Base-by-base conservation (phyloP, 352 stramenopile genomes). In the Phytopythium kandeliae region DNA sequence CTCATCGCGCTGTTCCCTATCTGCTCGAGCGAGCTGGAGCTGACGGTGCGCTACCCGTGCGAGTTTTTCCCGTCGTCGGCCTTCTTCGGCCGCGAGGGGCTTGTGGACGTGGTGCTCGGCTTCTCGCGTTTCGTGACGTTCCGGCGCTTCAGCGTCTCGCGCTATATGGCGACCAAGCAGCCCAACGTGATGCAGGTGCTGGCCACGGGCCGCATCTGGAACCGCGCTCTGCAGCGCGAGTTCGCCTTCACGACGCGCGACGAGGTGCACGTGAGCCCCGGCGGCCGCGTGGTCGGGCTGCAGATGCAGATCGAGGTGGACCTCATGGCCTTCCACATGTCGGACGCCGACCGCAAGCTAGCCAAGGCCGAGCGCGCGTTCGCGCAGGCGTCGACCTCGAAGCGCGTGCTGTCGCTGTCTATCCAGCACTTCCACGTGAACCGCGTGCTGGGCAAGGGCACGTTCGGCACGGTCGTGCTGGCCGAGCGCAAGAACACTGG, bases 391-490 rank as follows among this genome's bases (percentile, higher is more conserved):
- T 85, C 78, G 15, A 86, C 78, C 10, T 87, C 80, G 16, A 93
- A 93, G 63, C 80, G 83, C 41, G 83, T 93, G 51, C 57, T 93
- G 40, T 90, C 80, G 34, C 65, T 92, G 17, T 92, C 81, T 24
- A 92, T 97, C 57, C 86, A 97, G 57, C 90, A 98, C 65, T 98
- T 98, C 64, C 79, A 97, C 38, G 85, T 98, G 30, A 90, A 97
- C 36, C 92, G 95, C 51, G 89, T 98, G 22, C 67, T 98, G 12
- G 94, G 94, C 21, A 97, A 98, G 61, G 94, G 94, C 26, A 95
- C 89, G 30, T 98, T 98, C 49, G 94, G 94, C 17, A 98, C 97
- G 15, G 94, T 93, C 13, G 82, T 93, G 36, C 58, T 93, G 19
- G 78, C 82, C 1, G 82, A 89, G 50, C 78, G 82, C 25, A 91